These are phyloP conservation scores for Macrotyloma uniflorum DNA, from an alignment of 306 rosid species.

Conservation along the genomic window DNA sequence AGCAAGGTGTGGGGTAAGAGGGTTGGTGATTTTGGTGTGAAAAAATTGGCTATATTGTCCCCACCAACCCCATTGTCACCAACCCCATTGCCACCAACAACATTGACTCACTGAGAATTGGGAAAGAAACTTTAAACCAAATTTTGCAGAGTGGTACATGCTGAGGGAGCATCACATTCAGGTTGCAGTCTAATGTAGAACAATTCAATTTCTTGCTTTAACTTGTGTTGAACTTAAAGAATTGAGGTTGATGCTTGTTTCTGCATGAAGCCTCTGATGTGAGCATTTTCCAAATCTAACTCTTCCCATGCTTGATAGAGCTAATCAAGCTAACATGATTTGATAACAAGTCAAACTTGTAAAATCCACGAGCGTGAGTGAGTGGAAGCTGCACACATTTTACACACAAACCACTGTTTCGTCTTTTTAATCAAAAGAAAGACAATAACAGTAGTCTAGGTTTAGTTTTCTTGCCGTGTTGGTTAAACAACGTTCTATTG, in stretches of 20 bases:
- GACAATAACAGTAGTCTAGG: neutral
- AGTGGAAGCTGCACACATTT: neutral
- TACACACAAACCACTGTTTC: neutral
- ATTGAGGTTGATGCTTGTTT: neutral
- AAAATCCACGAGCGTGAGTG: neutral
- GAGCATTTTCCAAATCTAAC: neutral
- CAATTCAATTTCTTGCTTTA: neutral
- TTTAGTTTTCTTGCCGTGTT: neutral
- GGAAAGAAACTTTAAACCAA: neutral
- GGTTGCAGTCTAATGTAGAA: neutral
- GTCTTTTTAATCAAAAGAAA: neutral
- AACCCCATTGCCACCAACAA: constrained; percentile 29
- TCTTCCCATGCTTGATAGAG: neutral
- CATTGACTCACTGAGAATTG: neutral
- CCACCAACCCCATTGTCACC: constrained; percentile 29
- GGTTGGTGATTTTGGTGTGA: constrained; percentile 40
- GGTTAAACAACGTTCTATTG: neutral
- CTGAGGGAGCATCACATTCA: neutral
- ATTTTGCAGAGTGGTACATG: neutral
- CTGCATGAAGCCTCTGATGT: neutral
- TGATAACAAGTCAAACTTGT: neutral
- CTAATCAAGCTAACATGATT: neutral
- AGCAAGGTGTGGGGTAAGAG: constrained; percentile 1
- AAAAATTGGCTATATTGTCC: constrained; percentile 22
- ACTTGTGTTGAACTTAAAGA: neutral